Conservation (phyloP, 306 rosid genomes). For the Fragaria nilgerrensis region DNA sequence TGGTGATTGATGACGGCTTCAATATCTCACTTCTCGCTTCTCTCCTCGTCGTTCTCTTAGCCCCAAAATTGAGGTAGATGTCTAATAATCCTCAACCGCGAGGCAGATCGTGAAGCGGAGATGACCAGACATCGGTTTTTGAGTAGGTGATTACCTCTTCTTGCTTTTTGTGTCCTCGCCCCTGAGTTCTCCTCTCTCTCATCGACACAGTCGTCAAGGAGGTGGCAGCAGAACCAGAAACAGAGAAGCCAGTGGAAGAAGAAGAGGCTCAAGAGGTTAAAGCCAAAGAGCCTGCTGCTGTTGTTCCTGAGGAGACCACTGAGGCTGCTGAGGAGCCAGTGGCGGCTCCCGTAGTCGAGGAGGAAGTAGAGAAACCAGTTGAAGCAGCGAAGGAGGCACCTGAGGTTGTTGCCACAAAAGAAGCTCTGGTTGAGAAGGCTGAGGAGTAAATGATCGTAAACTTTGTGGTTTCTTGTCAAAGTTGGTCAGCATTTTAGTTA, state of each 20-base stretch:
- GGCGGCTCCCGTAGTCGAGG: conserved; percentile 26
- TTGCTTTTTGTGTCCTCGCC: too few relatives aligned
- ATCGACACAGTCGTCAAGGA: conserved; percentile 4
- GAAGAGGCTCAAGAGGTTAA: conserved; percentile 10
- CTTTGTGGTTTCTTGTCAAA: too few relatives aligned
- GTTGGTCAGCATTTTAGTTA: conserved; percentile 31
- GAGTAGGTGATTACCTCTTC: too few relatives aligned
- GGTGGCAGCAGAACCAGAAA: conserved; percentile 26
- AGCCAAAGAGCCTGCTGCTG: conserved; percentile 16
- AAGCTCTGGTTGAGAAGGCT: conserved; percentile 42
- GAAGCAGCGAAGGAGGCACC: conserved; percentile 35
- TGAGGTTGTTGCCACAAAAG: conserved; percentile 21
- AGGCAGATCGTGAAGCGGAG: too few relatives aligned
- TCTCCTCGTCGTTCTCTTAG: too few relatives aligned
- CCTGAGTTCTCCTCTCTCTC: too few relatives aligned
- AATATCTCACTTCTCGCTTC: too few relatives aligned
- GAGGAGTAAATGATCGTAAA: conserved; percentile 36
- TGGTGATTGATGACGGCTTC: too few relatives aligned
- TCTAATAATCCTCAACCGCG: too few relatives aligned
- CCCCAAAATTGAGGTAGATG: too few relatives aligned
- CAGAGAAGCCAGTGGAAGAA: conserved; percentile 39
- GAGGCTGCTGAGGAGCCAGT: conserved; percentile 30
- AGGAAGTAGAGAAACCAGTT: conserved; percentile 32
- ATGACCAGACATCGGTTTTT: too few relatives aligned
- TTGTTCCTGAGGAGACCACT: conserved; percentile 13